Conservation (phyloP, 2,329 filamentous ascomycete genomes). For the Stromatinia cepivora region DNA sequence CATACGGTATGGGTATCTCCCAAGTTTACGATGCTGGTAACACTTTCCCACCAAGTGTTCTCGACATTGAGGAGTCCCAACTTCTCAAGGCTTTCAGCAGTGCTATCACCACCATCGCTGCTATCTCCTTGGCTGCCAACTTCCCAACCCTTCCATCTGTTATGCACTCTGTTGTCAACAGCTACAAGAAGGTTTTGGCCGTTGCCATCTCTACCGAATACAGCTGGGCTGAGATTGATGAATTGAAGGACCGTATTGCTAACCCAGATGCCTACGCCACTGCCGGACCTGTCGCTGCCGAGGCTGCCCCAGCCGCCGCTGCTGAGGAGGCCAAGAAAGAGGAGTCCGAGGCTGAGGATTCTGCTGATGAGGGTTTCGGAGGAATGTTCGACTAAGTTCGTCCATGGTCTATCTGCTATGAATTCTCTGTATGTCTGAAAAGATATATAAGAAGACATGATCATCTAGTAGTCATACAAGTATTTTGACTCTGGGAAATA, state of each 20-base stretch:
- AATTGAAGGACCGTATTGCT: constrained; percentile 99
- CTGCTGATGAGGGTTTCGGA: constrained; percentile 66
- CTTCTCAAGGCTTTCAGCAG: constrained; percentile 79
- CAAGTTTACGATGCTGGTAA: constrained; percentile 99
- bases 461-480: constrained; percentile 33
- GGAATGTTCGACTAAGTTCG: constrained; percentile 69
- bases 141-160: constrained; percentile 96
- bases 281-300: constrained; percentile 69
- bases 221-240: constrained; percentile 92
- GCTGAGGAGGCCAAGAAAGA: constrained; percentile 58
- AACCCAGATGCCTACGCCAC: constrained; percentile 97
- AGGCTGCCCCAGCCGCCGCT: constrained; percentile 51
- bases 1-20: constrained; percentile 93
- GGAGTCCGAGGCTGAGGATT: constrained; percentile 66
- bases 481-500: constrained; percentile 34
- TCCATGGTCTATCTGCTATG: constrained; percentile 34
- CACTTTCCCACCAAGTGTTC: constrained; percentile 78
- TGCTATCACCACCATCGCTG: constrained; percentile 84
- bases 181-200: constrained; percentile 94
- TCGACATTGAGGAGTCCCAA: constrained; percentile 94
- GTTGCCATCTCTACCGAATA: constrained; percentile 88
- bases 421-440: constrained; percentile 26
- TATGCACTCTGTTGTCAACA: constrained; percentile 94
- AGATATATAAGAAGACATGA: constrained; percentile 30
- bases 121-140: constrained; percentile 87